Conservation (phyloP, 176 grass and related monocot genomes). For the Cenchrus fungigraminus region DNA sequence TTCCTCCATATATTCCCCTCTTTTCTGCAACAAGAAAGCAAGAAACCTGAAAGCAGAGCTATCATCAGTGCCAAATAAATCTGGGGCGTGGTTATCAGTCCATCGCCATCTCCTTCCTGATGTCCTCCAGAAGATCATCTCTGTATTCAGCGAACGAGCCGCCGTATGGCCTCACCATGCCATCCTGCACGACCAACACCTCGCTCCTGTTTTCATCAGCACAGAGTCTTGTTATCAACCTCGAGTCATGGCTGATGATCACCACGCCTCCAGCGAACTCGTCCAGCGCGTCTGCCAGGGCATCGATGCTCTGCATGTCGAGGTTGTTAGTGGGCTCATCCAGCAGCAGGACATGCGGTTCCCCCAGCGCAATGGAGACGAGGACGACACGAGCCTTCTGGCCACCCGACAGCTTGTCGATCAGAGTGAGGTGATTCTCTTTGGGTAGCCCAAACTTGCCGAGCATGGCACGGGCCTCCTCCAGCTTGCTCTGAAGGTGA, state of each 20-base stretch:
- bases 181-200: conserved; percentile 69
- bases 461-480: background rate
- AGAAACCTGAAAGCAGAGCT: background rate
- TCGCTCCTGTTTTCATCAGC: conserved; percentile 63
- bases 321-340: conserved; percentile 74
- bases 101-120: conserved; percentile 40
- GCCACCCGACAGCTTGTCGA: conserved; percentile 60
- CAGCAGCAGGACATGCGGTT: background rate
- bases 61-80: too few species aligned
- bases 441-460: too few species aligned
- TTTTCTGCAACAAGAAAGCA: background rate
- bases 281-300: conserved; percentile 57
- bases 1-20: background rate
- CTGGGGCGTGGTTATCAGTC: background rate
- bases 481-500: conserved; percentile 63
- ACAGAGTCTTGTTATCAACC: conserved; percentile 58
- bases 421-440: conserved; percentile 40
- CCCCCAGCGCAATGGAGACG: conserved; percentile 46
- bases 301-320: conserved; percentile 70
- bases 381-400: conserved; percentile 60
- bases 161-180: conserved; percentile 47
- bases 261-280: conserved; percentile 72
- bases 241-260: conserved; percentile 61
- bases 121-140: conserved; percentile 64
- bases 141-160: conserved; percentile 60